Evolutionary conservation across 1,284 basidiomycete species (phyloP), one percentile per base, ranked within the genome.

Genomic region (Moesziomyces aphidis): DNA sequence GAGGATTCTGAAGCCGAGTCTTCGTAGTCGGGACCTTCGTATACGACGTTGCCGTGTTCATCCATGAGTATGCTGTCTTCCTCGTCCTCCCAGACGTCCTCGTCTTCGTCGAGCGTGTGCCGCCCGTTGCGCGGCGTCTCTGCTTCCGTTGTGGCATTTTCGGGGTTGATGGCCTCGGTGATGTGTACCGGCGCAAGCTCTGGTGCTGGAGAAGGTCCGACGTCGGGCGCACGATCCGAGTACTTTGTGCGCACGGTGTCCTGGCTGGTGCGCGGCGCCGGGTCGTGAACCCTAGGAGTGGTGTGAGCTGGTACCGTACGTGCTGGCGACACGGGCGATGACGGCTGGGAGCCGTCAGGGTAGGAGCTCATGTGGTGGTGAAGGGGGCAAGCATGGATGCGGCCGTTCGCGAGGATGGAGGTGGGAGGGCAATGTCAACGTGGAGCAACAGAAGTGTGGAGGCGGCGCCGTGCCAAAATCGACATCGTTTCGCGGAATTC

Each of bases 51-150:
- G 23, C 64, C 70, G 44, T 73, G 31, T 31, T 63, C 54, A 11
- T 77, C 61, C 39, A 62, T 55, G 3, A 51, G 49, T 26, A 65
- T 61, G 23, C 55, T 62, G 11, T 61, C 64, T 21, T 76, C 60
- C 50, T 78, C 66, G 24, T 68, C 73, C 45, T 76, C 73, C 68
- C 66, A 68, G 7, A 72, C 64, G 43, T 73, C 70, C 9, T 76
- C 73, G 31, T 74, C 75, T 19, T 78, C 76, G 19, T 64, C 64
- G 22, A 21, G 28, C 6, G 48, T 17, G 19, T 34, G 31, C 10
- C 31, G 31, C 11, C 31, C 31, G 31, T 34, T 34, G 31, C 11
- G 31, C 9, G 0, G 31, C 11, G 31, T 11, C 11, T 34, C 31
- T 34, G 31, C 31, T 1, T 34, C 10, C 4, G 39, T 34, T 28